These are phyloP conservation scores for Venturiaceae sp. DNA, from an alignment of 2,329 filamentous ascomycete species.

Conservation along the genomic window DNA sequence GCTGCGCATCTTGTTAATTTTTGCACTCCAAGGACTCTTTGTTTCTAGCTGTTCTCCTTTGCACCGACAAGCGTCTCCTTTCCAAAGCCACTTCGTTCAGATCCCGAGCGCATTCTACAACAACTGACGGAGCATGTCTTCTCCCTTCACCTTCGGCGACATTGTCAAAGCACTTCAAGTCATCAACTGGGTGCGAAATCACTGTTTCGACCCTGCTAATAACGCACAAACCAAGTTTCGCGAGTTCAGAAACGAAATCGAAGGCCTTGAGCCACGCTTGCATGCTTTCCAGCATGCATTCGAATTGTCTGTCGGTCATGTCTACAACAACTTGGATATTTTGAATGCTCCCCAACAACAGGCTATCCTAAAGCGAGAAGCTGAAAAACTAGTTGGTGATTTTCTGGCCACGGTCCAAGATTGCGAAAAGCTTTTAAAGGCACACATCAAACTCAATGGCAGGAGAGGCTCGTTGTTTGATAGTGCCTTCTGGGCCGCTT, in stretches of 20 bases:
- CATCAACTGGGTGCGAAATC: slow-evolving; percentile 8
- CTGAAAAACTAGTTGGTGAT: slow-evolving; percentile 13
- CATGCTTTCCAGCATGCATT: slow-evolving; percentile 11
- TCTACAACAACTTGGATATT: background rate
- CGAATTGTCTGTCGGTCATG: background rate
- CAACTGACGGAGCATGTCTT: slow-evolving; percentile 1
- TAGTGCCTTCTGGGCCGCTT: slow-evolving; percentile 12
- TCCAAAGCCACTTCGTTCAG: background rate
- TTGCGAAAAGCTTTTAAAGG: slow-evolving; percentile 13
- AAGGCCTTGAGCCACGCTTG: slow-evolving; percentile 12
- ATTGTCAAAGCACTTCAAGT: slow-evolving; percentile 7
- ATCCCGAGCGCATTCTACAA: background rate
- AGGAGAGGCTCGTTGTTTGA: slow-evolving; percentile 12
- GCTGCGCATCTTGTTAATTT: no score
- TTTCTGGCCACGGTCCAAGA: slow-evolving; percentile 13
- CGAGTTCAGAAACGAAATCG: slow-evolving; percentile 14
- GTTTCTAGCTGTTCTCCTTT: no score
- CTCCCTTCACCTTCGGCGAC: slow-evolving; percentile 1
- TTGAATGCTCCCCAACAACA: slow-evolving; percentile 9
- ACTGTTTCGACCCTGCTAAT: slow-evolving; percentile 13
- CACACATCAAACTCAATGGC: slow-evolving; percentile 12
- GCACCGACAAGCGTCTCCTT: background rate
- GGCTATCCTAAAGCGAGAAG: slow-evolving; percentile 12
- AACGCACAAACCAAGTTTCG: slow-evolving; percentile 13
- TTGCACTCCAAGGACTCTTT: no score